Percentiles rank a stretch among this genome's conserved stretches.
Conservation (phyloP, 1,284 basidiomycete genomes). For the Puccinia novopanici region DNA sequence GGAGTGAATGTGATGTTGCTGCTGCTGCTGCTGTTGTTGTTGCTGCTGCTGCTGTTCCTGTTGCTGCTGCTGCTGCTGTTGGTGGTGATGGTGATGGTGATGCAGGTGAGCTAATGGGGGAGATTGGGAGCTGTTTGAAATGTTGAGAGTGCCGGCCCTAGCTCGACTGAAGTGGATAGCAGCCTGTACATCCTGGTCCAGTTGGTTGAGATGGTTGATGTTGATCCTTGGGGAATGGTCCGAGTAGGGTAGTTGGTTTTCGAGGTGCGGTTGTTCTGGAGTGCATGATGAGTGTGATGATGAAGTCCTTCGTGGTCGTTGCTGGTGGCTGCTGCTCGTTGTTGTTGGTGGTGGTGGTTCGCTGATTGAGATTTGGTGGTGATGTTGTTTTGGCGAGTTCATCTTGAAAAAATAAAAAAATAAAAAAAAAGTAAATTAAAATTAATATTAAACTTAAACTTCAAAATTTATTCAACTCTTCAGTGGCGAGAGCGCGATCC, state of each 20-base stretch:
- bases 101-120: background rate
- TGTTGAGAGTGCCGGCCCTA: slow-evolving; percentile 21
- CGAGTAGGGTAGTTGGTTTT: background rate
- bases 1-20: background rate
- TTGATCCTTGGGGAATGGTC: background rate
- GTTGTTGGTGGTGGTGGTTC: background rate
- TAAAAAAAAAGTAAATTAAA: too few species aligned
- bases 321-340: background rate
- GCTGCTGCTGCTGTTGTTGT: background rate
- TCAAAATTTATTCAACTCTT: too few species aligned
- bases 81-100: background rate
- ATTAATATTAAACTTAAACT: too few species aligned
- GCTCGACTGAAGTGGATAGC: slow-evolving; percentile 71
- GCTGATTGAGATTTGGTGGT: background rate
- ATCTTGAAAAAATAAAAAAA: background rate
- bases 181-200: slow-evolving; percentile 82
- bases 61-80: background rate
- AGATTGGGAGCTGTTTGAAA: background rate
- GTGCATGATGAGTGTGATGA: background rate
- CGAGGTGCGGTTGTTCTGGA: background rate
- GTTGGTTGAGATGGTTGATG: slow-evolving; percentile 61
- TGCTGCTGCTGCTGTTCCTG: background rate
- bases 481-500: too few species aligned
- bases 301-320: background rate
- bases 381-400: background rate